Evolutionary conservation across 495 filamentous ascomycete species (phyloP), one percentile per base, ranked within the genome.

Genomic region (Penicillium arizonense): DNA sequence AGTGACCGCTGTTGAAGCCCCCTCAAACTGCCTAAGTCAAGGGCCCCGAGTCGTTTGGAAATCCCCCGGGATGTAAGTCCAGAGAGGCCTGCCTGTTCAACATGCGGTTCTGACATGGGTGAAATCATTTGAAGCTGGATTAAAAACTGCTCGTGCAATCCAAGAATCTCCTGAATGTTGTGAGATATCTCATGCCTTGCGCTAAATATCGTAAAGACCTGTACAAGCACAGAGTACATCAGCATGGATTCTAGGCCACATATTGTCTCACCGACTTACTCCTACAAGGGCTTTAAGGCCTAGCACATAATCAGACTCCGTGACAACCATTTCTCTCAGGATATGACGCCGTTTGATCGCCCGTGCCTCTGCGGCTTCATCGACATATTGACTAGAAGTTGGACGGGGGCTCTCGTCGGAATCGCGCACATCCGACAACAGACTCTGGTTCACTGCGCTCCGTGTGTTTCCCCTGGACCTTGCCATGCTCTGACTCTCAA

Each of bases 271-370:
- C 23, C 12, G 28, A 72, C 79, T 61, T 73, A 96, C 94, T 64
- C 92, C 90, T 59, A 87, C 83, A 50, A 98, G 75, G 44, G 92
- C 87, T 59, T 89, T 89, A 46, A 97, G 68, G 55, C 96, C 93
- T 14, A 82, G 83, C 49, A 97, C 82, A 70, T 97, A 97, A 57
- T 88, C 85, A 61, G 92, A 87, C 68, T 97, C 94, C 0, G 91
- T 93, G 38, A 68, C 79, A 46, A 96, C 78, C 16, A 98, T 72
- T 67, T 98, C 94, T 57, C 90, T 88, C 36, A 97, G 64, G 16
- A 92, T 84, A 50, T 82, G 82, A 9, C 89, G 84, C 45, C 94
- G 80, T 58, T 91, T 87, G 36, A 87, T 61, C 11, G 90, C 79
- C 20, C 94, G 79, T 46, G 81, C 79, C 38, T 81, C 81, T 21